Base-by-base conservation (phyloP, 352 stramenopile genomes). In the Pythium utonaiense region DNA sequence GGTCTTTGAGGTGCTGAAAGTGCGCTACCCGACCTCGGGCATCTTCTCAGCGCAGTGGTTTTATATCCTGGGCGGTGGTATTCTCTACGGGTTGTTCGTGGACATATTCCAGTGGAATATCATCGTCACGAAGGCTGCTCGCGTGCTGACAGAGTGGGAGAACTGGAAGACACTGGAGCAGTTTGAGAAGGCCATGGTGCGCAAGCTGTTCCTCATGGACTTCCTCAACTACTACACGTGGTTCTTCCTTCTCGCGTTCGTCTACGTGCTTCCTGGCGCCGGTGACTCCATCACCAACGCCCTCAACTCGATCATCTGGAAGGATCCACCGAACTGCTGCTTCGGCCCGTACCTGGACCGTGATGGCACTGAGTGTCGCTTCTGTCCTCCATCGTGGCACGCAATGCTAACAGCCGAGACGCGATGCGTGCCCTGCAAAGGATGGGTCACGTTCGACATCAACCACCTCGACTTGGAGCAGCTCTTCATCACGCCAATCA, bases 161-260 rank as follows among this genome's bases (percentile, higher is more conserved):
- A 93, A 93, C 67, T 91, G 81, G 80, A 89, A 89, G 53, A 93
- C 83, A 0, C 77, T 88, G 33, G 83, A 93, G 61, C 78, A 90
- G 59, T 93, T 88, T 53, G 83, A 93, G 53, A 86, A 83, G 34
- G 79, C 78, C 21, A 68, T 91, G 57, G 80, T 93, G 38, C 78
- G 79, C 38, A 93, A 91, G 53, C 58, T 93, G 13, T 93, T 93
- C 41, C 53, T 89, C 41, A 91, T 93, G 81, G 83, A 93, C 50
- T 93, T 93, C 50, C 77, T 93, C 63, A 93, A 93, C 71, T 91
- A 91, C 71, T 93, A 91, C 69, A 93, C 82, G 62, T 93, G 83
- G 83, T 93, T 93, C 64, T 91, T 93, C 57, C 60, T 91, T 30
- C 67, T 93, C 22, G 83, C 83, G n/a, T 93, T 93, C 60, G 78